Conservation (phyloP, 495 filamentous ascomycete genomes). For the Pseudoneurospora amorphoporcata region DNA sequence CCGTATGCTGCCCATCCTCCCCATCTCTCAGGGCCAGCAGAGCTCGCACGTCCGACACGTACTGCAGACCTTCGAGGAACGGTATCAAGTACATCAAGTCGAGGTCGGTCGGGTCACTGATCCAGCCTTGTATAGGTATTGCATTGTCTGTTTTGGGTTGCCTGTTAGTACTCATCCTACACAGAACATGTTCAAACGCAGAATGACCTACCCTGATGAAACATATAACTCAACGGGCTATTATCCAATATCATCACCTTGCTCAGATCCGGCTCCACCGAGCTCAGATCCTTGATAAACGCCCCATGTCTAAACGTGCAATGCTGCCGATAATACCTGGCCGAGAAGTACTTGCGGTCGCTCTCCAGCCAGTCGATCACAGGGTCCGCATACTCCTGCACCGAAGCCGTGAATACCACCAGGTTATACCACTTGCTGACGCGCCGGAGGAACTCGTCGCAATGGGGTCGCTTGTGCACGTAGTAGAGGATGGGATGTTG, state of each 20-base stretch:
- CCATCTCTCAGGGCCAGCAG: conserved; percentile 79
- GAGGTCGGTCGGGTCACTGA: conserved; percentile 81
- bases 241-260: conserved; percentile 98
- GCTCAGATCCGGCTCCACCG: conserved; percentile 90
- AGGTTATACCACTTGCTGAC: conserved; percentile 95
- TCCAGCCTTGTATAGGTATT: conserved; percentile 89
- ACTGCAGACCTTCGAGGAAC: conserved; percentile 89
- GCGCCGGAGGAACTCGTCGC: conserved; percentile 92
- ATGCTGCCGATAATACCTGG: conserved; percentile 88
- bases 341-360: conserved; percentile 89
- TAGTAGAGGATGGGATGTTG: conserved; percentile 98
- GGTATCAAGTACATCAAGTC: conserved; percentile 86
- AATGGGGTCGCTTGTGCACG: conserved; percentile 93
- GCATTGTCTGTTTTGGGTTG: conserved; percentile 60
- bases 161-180: conserved; percentile 2
- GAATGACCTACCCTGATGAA: conserved; percentile 73
- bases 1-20: conserved; percentile 51
- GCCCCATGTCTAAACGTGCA: conserved; percentile 91
- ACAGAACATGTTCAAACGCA: too few species aligned
- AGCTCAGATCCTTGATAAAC: conserved; percentile 95
- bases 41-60: conserved; percentile 89
- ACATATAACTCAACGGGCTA: conserved; percentile 95
- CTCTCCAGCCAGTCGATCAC: conserved; percentile 98
- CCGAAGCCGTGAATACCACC: conserved; percentile 92
- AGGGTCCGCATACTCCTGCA: conserved; percentile 97